Evolutionary conservation across 768 basidiomycete species (phyloP).

Genomic region (Rhodosporidiobolus odoratus): DNA sequence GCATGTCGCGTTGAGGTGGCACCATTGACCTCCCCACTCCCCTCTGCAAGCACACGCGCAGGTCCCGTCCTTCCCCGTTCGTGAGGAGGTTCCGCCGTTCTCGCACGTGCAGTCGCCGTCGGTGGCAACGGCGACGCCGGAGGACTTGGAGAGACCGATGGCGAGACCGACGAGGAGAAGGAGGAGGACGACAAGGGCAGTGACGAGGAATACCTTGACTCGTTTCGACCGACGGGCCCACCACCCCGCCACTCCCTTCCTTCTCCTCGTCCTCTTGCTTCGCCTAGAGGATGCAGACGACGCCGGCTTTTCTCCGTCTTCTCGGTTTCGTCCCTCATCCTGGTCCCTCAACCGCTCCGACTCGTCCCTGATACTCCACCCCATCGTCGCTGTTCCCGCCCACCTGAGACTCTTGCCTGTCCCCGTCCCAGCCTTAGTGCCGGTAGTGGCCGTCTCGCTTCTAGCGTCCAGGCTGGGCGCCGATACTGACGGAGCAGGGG

Average conservation of each 20-base stretch:
- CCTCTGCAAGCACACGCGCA: conserved; percentile 10
- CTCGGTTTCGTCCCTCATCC: not conserved
- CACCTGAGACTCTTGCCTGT: not conserved
- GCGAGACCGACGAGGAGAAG: conserved; percentile 10
- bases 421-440: not conserved
- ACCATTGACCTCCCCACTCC: conserved; percentile 15
- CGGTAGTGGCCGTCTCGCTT: not conserved
- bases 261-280: not conserved
- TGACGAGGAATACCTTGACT: not conserved
- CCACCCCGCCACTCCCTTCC: not conserved
- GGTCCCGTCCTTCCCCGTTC: not conserved
- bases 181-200: not conserved
- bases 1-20: conserved; percentile 20
- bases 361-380: conserved; percentile 1
- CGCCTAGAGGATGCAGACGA: not conserved
- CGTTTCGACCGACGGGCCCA: not conserved
- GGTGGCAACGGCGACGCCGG: not conserved
- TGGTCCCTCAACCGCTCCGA: not conserved
- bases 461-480: not conserved
- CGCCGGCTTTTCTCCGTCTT: not conserved
- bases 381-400: not conserved
- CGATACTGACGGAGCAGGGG: not conserved
- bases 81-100: not conserved
- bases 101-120: not conserved
- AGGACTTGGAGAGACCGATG: not conserved